A percentile compares a stretch with the other conserved stretches of the same genome.
phyloP scores from a whole-genome alignment of 257 asterid genomes.

The Penstemon newberryi region DNA sequence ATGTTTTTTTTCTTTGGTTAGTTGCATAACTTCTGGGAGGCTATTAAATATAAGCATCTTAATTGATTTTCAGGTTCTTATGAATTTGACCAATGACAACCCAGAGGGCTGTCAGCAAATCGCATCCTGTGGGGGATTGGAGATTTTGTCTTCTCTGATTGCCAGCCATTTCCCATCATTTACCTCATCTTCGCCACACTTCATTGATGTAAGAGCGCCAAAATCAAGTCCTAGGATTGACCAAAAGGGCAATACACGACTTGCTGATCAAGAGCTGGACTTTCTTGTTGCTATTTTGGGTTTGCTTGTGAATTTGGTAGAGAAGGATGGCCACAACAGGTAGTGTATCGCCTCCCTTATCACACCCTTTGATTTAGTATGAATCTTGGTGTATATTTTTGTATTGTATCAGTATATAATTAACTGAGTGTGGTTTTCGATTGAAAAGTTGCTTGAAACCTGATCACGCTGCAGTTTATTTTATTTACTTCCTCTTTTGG shows the following conservation, averaged over 20 bases:
- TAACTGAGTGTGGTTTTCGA: conserved; percentile 6
- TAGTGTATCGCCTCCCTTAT: conserved; percentile 17
- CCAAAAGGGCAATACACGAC: conserved; percentile 33
- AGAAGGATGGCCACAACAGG: conserved; percentile 72
- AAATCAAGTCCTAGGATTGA: background rate
- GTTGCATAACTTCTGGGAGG: too few species aligned
- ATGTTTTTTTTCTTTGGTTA: background rate
- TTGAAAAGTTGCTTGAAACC: too few species aligned
- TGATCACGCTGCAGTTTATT: too few species aligned
- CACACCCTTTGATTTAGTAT: background rate
- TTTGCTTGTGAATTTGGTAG: conserved; percentile 84
- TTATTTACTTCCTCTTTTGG: too few species aligned
- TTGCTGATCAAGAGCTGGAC: conserved; percentile 72
- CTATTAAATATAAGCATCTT: background rate
- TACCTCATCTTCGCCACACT: conserved; percentile 25
- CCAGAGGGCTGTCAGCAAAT: conserved; percentile 75
- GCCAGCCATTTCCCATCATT: conserved; percentile 64
- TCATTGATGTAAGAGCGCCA: conserved; percentile 11
- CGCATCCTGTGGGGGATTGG: conserved; percentile 68
- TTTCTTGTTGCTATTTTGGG: conserved; percentile 83
- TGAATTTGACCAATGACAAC: conserved; percentile 81
- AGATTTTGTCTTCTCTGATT: conserved; percentile 61
- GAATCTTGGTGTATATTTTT: too few species aligned
- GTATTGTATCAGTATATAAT: too few species aligned
- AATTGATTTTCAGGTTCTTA: conserved; percentile 58